Conservation (phyloP, 192 early-diverging fungal genomes). For the Coemansia sp. region DNA sequence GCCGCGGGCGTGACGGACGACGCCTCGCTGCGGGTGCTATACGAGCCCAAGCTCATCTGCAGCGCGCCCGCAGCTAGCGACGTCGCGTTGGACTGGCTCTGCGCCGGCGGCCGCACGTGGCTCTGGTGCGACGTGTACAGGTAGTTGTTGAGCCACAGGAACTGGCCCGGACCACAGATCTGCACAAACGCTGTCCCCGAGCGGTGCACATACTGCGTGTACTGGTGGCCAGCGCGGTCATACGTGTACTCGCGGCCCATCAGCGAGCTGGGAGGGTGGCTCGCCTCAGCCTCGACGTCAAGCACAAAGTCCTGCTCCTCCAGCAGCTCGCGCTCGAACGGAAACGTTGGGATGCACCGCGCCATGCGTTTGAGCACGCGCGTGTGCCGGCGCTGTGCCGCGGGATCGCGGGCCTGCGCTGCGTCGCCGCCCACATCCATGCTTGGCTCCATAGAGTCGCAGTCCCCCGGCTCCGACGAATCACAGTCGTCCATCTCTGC, state of each 20-base stretch:
- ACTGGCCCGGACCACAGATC: slow-evolving; percentile 69
- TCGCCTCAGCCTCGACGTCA: slow-evolving; percentile 86
- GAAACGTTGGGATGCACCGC: slow-evolving; percentile 52
- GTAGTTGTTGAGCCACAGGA: slow-evolving; percentile 88
- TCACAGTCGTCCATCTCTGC: slow-evolving; percentile 14
- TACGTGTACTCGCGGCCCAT: slow-evolving; percentile 58
- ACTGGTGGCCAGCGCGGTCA: slow-evolving; percentile 45
- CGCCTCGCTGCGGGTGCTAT: background rate
- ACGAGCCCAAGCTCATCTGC: slow-evolving; percentile 5
- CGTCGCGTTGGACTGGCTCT: background rate
- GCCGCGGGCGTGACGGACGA: background rate
- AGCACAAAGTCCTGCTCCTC: slow-evolving; percentile 81
- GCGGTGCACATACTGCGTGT: slow-evolving; percentile 90
- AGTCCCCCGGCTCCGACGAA: background rate
- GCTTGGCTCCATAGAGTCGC: too few species aligned
- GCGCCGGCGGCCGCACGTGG: slow-evolving; percentile 15
- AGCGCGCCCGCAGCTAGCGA: background rate
- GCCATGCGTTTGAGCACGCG: slow-evolving; percentile 16
- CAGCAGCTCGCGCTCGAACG: slow-evolving; percentile 82
- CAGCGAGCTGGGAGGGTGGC: slow-evolving; percentile 68
- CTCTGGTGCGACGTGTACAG: slow-evolving; percentile 51
- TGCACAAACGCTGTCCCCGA: slow-evolving; percentile 92
- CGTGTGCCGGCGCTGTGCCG: background rate
- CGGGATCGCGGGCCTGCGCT: too few species aligned
- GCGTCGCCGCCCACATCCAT: too few species aligned